phyloP scores from a whole-genome alignment of 2,329 filamentous ascomycete species.

The Madurella mycetomatis region DNA sequence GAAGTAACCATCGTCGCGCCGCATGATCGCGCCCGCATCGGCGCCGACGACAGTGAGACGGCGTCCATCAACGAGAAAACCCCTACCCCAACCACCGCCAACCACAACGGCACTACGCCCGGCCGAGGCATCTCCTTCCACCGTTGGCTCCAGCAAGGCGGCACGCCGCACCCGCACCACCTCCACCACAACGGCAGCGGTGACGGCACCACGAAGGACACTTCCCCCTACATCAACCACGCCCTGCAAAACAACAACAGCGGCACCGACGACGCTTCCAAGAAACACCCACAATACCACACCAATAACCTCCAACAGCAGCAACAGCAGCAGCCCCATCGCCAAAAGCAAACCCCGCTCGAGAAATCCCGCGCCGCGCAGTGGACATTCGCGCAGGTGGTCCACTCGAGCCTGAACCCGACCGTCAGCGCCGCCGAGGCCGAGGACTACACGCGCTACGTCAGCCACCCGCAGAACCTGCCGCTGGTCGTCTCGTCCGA shows the following conservation, averaged over 20 bases:
- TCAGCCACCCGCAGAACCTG: slow-evolving; percentile 82
- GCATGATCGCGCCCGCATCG: slow-evolving; percentile 35
- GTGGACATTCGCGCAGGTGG: slow-evolving; percentile 83
- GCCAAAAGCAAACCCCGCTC: slow-evolving; percentile 47
- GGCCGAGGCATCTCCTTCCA: slow-evolving; percentile 52
- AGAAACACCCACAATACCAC: not conserved
- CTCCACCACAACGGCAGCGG: not conserved
- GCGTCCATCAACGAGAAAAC: slow-evolving; percentile 34
- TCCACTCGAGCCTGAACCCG: slow-evolving; percentile 80
- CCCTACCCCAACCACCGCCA: not conserved
- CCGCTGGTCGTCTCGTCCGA: slow-evolving; percentile 74
- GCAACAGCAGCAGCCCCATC: slow-evolving; percentile 36
- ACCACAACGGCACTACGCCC: slow-evolving; percentile 35
- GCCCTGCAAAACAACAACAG: not conserved
- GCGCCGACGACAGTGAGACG: slow-evolving; percentile 33
- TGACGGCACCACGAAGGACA: slow-evolving; percentile 8
- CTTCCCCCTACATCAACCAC: not conserved
- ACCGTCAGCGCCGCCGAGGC: slow-evolving; percentile 71
- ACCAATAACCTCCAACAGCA: not conserved
- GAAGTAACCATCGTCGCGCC: slow-evolving; percentile 67
- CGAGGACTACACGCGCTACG: slow-evolving; percentile 83
- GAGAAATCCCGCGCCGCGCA: slow-evolving; percentile 81
- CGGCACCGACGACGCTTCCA: not conserved
- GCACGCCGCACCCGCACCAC: not conserved
- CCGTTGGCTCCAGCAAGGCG: slow-evolving; percentile 54